These are phyloP conservation scores for Jaenimonas drosophilae DNA, from an alignment of 208 protist species.

Conservation along the genomic window DNA sequence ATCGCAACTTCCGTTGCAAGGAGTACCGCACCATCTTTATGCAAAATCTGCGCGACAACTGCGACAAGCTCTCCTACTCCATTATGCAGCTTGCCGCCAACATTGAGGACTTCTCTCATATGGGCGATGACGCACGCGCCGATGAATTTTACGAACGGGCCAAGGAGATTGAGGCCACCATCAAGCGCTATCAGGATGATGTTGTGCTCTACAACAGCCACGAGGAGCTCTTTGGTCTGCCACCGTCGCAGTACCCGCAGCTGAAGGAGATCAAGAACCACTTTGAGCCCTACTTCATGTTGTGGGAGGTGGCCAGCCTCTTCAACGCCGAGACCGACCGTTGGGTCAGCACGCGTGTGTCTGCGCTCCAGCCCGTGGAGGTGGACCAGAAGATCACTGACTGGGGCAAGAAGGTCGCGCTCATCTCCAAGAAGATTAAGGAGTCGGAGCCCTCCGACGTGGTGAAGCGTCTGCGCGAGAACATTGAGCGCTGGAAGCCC, in stretches of 20 bases:
- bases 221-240: slow-evolving; percentile 83
- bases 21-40: slow-evolving; percentile 88
- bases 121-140: slow-evolving; percentile 74
- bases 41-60: slow-evolving; percentile 82
- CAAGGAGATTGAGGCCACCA: slow-evolving; percentile 54
- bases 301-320: slow-evolving; percentile 86
- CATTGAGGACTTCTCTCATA: slow-evolving; percentile 81
- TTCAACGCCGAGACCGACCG: slow-evolving; percentile 80
- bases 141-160: slow-evolving; percentile 87
- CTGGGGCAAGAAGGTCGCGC: slow-evolving; percentile 72
- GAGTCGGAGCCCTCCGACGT: slow-evolving; percentile 76
- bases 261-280: slow-evolving; percentile 76
- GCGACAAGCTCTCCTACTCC: slow-evolving; percentile 70
- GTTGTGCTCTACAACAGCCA: slow-evolving; percentile 82
- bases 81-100: slow-evolving; percentile 71
- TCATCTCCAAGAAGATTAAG: slow-evolving; percentile 82
- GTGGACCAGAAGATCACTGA: slow-evolving; percentile 80
- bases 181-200: slow-evolving; percentile 55
- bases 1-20: slow-evolving; percentile 85
- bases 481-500: slow-evolving; percentile 88
- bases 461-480: slow-evolving; percentile 64
- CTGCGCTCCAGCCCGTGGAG: slow-evolving; percentile 63
- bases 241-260: slow-evolving; percentile 80
- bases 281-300: slow-evolving; percentile 84
- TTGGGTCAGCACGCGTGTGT: slow-evolving; percentile 86